Conservation (phyloP, 805 yeast genomes). For the Candida krabiensis region DNA sequence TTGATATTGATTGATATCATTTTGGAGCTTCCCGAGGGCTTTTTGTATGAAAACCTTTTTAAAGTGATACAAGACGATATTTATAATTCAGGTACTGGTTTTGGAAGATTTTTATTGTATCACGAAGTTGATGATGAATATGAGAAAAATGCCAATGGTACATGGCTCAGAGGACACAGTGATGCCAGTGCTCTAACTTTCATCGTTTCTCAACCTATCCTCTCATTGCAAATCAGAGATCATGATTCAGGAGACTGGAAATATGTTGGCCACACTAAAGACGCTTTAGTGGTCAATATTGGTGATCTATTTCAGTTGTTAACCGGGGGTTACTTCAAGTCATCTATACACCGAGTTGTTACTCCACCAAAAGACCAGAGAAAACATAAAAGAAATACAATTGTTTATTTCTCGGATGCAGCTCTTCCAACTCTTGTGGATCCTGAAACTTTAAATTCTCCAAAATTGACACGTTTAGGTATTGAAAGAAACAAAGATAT, state of each 20-base stretch:
- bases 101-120: background rate
- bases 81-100: slow-evolving; percentile 35
- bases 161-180: slow-evolving; percentile 35
- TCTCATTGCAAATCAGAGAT: slow-evolving; percentile 36
- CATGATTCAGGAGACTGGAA: slow-evolving; percentile 34
- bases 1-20: slow-evolving; percentile 41
- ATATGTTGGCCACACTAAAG: slow-evolving; percentile 34
- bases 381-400: slow-evolving; percentile 28
- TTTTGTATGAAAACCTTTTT: slow-evolving; percentile 37
- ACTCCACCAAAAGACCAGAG: slow-evolving; percentile 36
- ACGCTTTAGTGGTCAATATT: slow-evolving; percentile 35
- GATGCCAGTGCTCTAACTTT: slow-evolving; percentile 36
- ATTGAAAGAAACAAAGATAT: slow-evolving; percentile 24
- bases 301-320: slow-evolving; percentile 40
- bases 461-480: slow-evolving; percentile 26
- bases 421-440: slow-evolving; percentile 27
- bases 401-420: slow-evolving; percentile 36
- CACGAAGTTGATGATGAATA: background rate
- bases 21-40: slow-evolving; percentile 45
- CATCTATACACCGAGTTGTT: slow-evolving; percentile 35
- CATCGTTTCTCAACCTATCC: slow-evolving; percentile 37
- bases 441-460: slow-evolving; percentile 27
- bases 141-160: slow-evolving; percentile 7
- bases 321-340: slow-evolving; percentile 37
- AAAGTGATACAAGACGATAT: slow-evolving; percentile 30